These are phyloP conservation scores for Camelina laxa DNA, from an alignment of 345 rosid species.

Conservation along the genomic window DNA sequence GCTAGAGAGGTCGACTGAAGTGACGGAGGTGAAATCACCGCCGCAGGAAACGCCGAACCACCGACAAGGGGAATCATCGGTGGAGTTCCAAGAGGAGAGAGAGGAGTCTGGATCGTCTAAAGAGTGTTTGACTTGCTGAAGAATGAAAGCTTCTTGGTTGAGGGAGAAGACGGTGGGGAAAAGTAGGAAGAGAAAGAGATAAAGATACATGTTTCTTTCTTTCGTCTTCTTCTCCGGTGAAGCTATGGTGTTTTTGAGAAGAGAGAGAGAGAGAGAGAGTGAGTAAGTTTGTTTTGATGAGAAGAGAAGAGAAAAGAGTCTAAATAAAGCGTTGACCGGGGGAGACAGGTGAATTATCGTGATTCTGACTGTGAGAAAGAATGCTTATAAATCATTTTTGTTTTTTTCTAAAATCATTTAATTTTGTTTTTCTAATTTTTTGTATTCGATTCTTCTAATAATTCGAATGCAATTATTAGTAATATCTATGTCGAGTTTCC, in stretches of 20 bases:
- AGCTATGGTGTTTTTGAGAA: slow-evolving; percentile 16
- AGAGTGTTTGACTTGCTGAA: slow-evolving; percentile 52
- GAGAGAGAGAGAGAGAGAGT: slow-evolving; percentile 16
- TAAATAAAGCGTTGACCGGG: slow-evolving; percentile 38
- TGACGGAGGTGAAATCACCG: slow-evolving; percentile 50
- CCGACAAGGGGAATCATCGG: slow-evolving; percentile 56
- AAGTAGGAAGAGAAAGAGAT: slow-evolving; percentile 43
- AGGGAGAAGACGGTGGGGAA: slow-evolving; percentile 44
- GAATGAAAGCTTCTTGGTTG: slow-evolving; percentile 72
- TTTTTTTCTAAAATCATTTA: slow-evolving; percentile 14
- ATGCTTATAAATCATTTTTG: slow-evolving; percentile 30
- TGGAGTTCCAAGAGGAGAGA: slow-evolving; percentile 66
- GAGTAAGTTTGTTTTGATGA: background rate
- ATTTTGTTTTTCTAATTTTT: background rate
- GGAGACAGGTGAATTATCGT: slow-evolving; percentile 30
- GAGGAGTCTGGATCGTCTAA: slow-evolving; percentile 62
- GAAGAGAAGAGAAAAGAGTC: slow-evolving; percentile 20
- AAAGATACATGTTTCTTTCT: slow-evolving; percentile 24
- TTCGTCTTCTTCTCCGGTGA: slow-evolving; percentile 7
- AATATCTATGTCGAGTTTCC: slow-evolving; percentile 24
- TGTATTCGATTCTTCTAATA: background rate
- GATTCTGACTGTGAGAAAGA: slow-evolving; percentile 24
- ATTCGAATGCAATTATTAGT: slow-evolving; percentile 20
- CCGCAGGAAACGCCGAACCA: slow-evolving; percentile 68
- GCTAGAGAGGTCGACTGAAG: slow-evolving; percentile 68